Percentiles rank a stretch among this genome's conserved stretches.
Conservation (phyloP, 2,329 filamentous ascomycete species). For the Trichoderma afroharzianum region DNA sequence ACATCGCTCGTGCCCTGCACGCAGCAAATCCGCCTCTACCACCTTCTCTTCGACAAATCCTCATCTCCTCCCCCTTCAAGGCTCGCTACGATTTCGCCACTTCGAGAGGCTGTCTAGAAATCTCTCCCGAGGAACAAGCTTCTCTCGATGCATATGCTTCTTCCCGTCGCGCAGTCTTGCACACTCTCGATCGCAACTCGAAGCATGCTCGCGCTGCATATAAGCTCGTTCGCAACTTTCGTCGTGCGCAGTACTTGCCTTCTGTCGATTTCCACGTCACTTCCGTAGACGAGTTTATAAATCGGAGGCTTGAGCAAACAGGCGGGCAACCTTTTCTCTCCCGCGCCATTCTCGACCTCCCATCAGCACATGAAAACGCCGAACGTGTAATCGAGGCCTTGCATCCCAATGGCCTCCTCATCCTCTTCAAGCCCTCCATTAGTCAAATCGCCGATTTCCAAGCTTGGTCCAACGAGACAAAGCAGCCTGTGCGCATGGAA, state of each 20-base stretch:
- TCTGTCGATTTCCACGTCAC: constrained; percentile 73
- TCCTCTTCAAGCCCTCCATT: constrained; percentile 73
- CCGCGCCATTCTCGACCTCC: constrained; percentile 71
- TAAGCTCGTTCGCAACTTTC: constrained; percentile 62
- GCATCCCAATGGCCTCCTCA: constrained; percentile 59
- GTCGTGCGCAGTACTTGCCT: constrained; percentile 64
- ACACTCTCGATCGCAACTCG: constrained; percentile 65
- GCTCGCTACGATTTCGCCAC: constrained; percentile 14
- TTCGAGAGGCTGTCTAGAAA: constrained; percentile 24
- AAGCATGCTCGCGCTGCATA: constrained; percentile 63
- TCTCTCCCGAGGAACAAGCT: constrained; percentile 28
- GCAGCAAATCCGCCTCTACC: constrained; percentile 59
- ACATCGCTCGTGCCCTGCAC: constrained; percentile 72
- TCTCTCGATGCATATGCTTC: constrained; percentile 44
- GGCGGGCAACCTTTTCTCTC: constrained; percentile 59
- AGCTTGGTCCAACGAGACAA: constrained; percentile 45
- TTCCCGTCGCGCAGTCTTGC: constrained; percentile 65
- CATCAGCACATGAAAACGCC: constrained; percentile 51
- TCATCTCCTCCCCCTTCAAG: constrained; percentile 27
- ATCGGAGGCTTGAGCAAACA: constrained; percentile 44
- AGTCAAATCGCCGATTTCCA: constrained; percentile 68
- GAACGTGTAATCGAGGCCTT: constrained; percentile 54
- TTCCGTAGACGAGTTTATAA: constrained; percentile 61
- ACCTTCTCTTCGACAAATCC: constrained; percentile 37
- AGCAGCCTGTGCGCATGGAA: constrained; percentile 54